Evolutionary conservation across 495 filamentous ascomycete genomes (phyloP), one percentile per base, ranked within the genome.

Genomic region (Alectoria sarmentosa): DNA sequence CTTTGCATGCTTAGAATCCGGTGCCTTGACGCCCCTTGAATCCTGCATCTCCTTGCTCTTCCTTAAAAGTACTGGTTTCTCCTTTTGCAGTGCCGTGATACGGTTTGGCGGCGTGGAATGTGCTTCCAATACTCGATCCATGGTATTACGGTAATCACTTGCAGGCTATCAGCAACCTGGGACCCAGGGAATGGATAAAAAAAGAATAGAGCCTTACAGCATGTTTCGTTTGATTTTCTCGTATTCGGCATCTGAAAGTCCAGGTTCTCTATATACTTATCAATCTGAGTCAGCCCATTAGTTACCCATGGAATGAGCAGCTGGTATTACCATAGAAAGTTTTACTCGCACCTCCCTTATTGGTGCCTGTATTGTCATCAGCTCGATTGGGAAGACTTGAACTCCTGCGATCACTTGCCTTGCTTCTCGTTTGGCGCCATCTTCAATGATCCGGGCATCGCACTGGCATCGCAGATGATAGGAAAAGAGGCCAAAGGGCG

Each of bases 171-270:
- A 55, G 30, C 21, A 3, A 8, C 5, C 17, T 34, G 28, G 15
- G 26, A 15, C 4, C n/a, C 9, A 15, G 30, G 17, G 30, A 17
- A 3, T 9, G 0, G 15, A 30, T 55, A 8, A 55, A 19, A n/a
- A 21, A 21, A 34, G 17, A 7, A 3, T 4, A 5, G 17, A 34
- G 52, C 17, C 52, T 55, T 34, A 55, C 52, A 55, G 52, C 52
- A 55, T 55, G 52, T 34, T 55, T 55, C 30, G 52, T 34, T 34
- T 55, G 52, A 55, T 55, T 34, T 55, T 55, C 13, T 55, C 52
- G 21, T 55, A 55, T 34, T 55, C 52, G 14, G 52, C 30, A 7
- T 55, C 52, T 13, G 52, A 55, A 34, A 36, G 15, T 19, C 52
- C 52, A 17, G 52, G 52, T 30, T 55, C 52, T 55, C 52, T 34